Conservation (phyloP, 306 rosid species). For the Prosopis cineraria region DNA sequence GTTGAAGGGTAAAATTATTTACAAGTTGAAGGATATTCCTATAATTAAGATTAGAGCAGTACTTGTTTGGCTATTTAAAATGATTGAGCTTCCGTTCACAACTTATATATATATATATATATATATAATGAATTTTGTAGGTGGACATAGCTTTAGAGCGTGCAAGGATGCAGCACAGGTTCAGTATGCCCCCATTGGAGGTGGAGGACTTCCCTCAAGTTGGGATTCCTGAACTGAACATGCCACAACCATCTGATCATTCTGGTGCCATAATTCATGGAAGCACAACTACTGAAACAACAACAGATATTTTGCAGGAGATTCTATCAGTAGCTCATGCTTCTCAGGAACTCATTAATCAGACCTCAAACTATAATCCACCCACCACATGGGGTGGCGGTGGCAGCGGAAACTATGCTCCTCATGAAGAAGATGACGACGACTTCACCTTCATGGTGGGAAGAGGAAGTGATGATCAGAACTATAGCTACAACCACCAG, state of each 20-base stretch:
- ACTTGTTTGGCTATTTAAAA: background rate
- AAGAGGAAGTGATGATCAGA: conserved; percentile 23
- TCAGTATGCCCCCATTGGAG: conserved; percentile 76
- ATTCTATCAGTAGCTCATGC: conserved; percentile 85
- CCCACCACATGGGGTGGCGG: conserved; percentile 46
- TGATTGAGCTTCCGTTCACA: background rate
- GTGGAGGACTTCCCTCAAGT: conserved; percentile 70
- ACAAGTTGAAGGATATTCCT: no score
- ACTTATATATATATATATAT: background rate
- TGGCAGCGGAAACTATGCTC: conserved; percentile 45
- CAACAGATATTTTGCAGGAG: conserved; percentile 75
- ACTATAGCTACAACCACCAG: conserved; percentile 36
- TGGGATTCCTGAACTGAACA: conserved; percentile 50
- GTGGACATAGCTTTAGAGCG: conserved; percentile 88
- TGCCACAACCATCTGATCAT: conserved; percentile 34
- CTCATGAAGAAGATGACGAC: conserved; percentile 38
- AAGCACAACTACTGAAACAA: conserved; percentile 31
- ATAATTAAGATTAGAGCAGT: no score
- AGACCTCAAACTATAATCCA: conserved; percentile 35
- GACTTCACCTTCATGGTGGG: conserved; percentile 75
- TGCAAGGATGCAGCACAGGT: conserved; percentile 87
- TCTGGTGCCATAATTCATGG: conserved; percentile 26
- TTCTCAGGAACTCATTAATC: conserved; percentile 70
- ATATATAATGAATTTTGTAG: conserved; percentile 34
- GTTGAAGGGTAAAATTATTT: no score